Evolutionary conservation across 148 eudicot species (phyloP).

Genomic region (Rhododendron molle): DNA sequence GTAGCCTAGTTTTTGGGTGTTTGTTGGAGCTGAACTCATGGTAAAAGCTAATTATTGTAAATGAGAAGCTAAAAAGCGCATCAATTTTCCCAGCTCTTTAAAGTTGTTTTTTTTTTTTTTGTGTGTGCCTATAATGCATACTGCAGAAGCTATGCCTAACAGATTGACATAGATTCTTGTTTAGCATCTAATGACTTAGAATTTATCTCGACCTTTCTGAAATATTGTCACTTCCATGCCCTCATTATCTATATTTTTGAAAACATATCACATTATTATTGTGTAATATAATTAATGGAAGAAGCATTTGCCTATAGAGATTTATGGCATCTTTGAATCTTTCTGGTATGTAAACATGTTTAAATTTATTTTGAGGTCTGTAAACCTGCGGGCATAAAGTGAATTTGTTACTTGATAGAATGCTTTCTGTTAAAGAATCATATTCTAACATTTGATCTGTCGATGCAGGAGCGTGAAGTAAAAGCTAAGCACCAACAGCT

Average conservation of each 20-base stretch:
- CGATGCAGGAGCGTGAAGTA: constrained; percentile 84
- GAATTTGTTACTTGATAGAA: not conserved
- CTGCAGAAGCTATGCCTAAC: not conserved
- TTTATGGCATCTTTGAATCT: not conserved
- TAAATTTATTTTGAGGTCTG: not conserved
- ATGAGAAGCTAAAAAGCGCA: not conserved
- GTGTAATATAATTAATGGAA: not conserved
- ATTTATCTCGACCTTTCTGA: not conserved
- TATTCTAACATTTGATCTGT: constrained; percentile 3
- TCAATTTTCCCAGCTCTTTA: not conserved
- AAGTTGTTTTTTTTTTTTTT: not conserved
- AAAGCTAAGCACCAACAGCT: constrained; percentile 97
- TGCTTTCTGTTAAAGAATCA: not conserved
- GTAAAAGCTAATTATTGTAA: not conserved
- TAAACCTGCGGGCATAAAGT: not conserved
- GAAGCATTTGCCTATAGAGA: not conserved
- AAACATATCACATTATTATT: not conserved
- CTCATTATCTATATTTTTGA: not conserved
- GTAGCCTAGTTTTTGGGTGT: not conserved
- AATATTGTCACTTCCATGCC: not conserved
- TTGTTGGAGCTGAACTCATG: not conserved
- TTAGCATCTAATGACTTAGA: not conserved
- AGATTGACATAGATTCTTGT: not conserved
- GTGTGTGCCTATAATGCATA: not conserved
- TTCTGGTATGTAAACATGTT: not conserved